Percentiles rank a stretch among this genome's conserved stretches.
These are phyloP conservation scores for Ascoidea asiatica DNA, from an alignment of 805 yeast genomes.

Conservation along the genomic window DNA sequence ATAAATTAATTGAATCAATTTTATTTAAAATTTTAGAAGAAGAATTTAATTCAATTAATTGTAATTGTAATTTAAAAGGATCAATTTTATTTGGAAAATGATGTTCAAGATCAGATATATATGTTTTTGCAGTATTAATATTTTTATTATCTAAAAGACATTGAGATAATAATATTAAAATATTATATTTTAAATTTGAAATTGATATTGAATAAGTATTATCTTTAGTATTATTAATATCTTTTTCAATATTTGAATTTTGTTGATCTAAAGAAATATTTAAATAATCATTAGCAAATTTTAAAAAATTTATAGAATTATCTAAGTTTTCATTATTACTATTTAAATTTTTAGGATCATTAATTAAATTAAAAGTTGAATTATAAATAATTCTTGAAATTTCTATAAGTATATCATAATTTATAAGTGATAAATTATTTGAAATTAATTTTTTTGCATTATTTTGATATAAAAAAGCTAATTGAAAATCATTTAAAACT, in stretches of 20 bases:
- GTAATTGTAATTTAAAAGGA: slow-evolving; percentile 17
- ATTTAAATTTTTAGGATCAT: slow-evolving; percentile 1
- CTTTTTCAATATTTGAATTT: too few species aligned
- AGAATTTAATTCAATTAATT: slow-evolving; percentile 9
- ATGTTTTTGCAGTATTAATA: slow-evolving; percentile 11
- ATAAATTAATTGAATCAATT: not conserved
- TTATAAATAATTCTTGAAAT: slow-evolving; percentile 22
- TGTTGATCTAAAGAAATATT: too few species aligned
- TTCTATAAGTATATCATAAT: slow-evolving; percentile 15
- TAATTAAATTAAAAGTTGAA: slow-evolving; percentile 13
- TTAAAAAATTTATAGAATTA: slow-evolving; percentile 8
- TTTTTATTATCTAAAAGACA: slow-evolving; percentile 16
- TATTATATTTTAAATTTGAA: too few species aligned
- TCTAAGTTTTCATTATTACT: slow-evolving; percentile 8
- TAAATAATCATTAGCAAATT: slow-evolving; percentile 9
- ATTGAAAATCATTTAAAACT: slow-evolving; percentile 18
- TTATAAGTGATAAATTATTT: slow-evolving; percentile 8
- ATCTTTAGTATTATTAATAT: slow-evolving; percentile 11
- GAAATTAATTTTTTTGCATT: slow-evolving; percentile 16
- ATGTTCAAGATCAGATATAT: slow-evolving; percentile 15
- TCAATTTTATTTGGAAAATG: slow-evolving; percentile 18
- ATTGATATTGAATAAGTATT: slow-evolving; percentile 15
- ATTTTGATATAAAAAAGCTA: slow-evolving; percentile 21
- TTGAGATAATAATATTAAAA: slow-evolving; percentile 15
- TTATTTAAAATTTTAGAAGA: not conserved